Evolutionary conservation across 2,329 filamentous ascomycete genomes (phyloP), one percentile per base, ranked within the genome.

Genomic region (Orbilia brochopaga): DNA sequence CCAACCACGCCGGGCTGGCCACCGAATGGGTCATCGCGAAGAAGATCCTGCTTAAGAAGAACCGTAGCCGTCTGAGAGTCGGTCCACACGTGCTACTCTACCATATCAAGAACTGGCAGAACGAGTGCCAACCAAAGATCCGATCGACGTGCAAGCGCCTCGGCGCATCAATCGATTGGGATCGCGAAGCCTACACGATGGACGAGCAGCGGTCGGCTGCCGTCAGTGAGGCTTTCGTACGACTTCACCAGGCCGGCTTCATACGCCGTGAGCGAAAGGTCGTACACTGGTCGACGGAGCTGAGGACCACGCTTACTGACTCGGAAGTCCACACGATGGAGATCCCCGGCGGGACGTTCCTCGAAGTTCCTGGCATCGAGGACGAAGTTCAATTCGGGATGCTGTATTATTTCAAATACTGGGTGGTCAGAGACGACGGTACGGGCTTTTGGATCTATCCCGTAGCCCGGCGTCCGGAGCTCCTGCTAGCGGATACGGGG

Each of bases 401-500:
- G 37, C 69, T 77, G 32, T 75, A 76, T 57, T 70, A 69, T 13
- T 75, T 76, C 59, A 75, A 74, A 51, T 76, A 74, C 46, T 35
- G 32, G 13, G 52, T 77, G 24, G 74, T 74, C 21, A 65, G 73
- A 21, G 70, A 74, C 13, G 74, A 75, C 37, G 51, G 73, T 69
- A 27, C 46, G 13, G 10, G 32, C 21, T 37, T 10, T 13, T 56
- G 70, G 57, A 66, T 75, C 23, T 53, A 75, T 11, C 64, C n/a
- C n/a, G n/a, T 77, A 53, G 70, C 76, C n/a, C 75, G 75, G 6
- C 73, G 76, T 42, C 76, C 75, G 27, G 76, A 77, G 50, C 75
- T 72, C 0, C 55, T 76, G 37, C 66, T 74, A 8, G 76, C 69
- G n/a, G 76, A 77, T 58, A 56, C 73, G 24, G 76, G 70, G n/a